Evolutionary conservation across 176 grass and related monocot genomes (phyloP).

Genomic region (Miscanthus lutarioriparius): DNA sequence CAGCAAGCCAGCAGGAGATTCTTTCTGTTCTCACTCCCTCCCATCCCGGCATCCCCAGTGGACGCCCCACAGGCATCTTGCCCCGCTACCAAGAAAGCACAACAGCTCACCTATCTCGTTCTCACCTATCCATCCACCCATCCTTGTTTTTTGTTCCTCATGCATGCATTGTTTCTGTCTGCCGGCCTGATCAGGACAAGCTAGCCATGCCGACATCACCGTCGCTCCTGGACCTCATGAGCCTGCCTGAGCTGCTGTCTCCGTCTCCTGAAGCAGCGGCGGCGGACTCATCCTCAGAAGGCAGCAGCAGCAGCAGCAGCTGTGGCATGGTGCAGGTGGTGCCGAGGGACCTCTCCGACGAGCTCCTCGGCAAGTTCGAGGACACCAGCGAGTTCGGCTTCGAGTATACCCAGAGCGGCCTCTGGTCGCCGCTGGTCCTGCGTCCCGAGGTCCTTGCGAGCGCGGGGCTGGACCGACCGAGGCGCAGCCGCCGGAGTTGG

Average conservation of each 20-base stretch:
- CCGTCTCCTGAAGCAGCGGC: neutral
- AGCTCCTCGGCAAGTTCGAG: conserved; percentile 67
- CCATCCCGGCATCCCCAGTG: neutral
- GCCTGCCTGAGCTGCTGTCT: neutral
- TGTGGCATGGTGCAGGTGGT: conserved; percentile 53
- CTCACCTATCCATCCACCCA: neutral
- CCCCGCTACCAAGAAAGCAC: conserved; percentile 50
- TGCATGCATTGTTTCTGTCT: conserved; percentile 34
- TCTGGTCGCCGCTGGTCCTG: conserved; percentile 84
- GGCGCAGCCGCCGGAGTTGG: conserved; percentile 29
- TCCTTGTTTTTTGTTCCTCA: neutral
- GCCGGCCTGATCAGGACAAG: conserved; percentile 13
- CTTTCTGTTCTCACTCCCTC: conserved; percentile 36
- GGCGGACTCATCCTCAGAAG: neutral
- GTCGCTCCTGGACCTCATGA: conserved; percentile 52
- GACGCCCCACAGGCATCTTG: conserved; percentile 19
- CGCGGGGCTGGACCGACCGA: neutral
- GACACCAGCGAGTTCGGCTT: conserved; percentile 80
- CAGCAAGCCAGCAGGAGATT: conserved; percentile 30
- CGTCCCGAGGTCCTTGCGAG: conserved; percentile 36
- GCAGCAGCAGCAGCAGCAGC: neutral
- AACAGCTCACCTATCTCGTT: conserved; percentile 44
- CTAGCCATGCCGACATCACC: neutral
- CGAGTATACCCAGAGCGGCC: conserved; percentile 70
- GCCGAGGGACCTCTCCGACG: conserved; percentile 63